Conservation (phyloP, 1,284 basidiomycete species). For the Naganishia albida region DNA sequence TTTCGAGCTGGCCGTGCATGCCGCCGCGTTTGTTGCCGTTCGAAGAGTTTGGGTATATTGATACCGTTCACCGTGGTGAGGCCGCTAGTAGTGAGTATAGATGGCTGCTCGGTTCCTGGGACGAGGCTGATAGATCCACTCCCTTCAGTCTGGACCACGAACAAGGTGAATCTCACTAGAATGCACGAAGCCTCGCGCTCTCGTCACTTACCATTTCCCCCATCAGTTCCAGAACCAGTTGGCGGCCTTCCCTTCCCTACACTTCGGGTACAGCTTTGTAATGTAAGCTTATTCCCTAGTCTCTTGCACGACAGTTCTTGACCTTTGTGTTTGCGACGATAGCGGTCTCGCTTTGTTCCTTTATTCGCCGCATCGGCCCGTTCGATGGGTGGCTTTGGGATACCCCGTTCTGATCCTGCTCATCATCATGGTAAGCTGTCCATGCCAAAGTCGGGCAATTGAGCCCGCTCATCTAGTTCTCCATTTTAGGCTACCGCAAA, state of each 20-base stretch:
- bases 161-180: conserved; percentile 38
- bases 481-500: conserved; percentile 45
- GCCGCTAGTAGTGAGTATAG: conserved; percentile 41
- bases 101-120: background rate
- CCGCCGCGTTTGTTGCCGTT: conserved; percentile 48
- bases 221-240: conserved; percentile 48
- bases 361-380: conserved; percentile 43
- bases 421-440: conserved; percentile 45
- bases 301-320: background rate
- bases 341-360: conserved; percentile 47
- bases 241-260: conserved; percentile 43
- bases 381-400: conserved; percentile 37
- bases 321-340: background rate
- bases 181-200: background rate
- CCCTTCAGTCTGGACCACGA: conserved; percentile 41
- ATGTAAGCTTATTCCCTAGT: conserved; percentile 37
- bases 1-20: conserved; percentile 53
- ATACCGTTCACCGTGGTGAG: conserved; percentile 46
- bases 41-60: conserved; percentile 43
- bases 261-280: conserved; percentile 41
- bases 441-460: background rate
- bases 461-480: background rate
- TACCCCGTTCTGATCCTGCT: conserved; percentile 50
- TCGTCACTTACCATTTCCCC: background rate
- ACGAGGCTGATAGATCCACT: background rate